Percentiles rank a stretch among this genome's conserved stretches.
These are phyloP conservation scores for Exidia glandulosa DNA, from an alignment of 768 basidiomycete genomes.

Conservation along the genomic window DNA sequence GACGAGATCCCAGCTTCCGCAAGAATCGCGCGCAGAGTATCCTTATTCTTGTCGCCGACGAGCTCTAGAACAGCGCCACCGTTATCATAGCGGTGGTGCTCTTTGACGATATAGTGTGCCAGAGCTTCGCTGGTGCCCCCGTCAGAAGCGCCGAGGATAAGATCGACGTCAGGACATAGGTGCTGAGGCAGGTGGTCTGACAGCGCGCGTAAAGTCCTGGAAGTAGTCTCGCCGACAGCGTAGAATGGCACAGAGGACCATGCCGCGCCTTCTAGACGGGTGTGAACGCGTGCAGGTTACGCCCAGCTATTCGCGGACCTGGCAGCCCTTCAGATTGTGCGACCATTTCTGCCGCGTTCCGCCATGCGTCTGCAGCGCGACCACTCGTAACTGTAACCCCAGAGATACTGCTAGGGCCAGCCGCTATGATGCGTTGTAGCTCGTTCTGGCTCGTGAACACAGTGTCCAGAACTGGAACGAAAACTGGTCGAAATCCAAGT, in stretches of 20 bases:
- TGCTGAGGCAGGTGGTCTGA: slow-evolving; percentile 7
- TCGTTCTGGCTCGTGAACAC: slow-evolving; percentile 34
- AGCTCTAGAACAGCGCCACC: slow-evolving; percentile 48
- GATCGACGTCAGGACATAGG: neutral
- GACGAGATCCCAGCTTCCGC: slow-evolving; percentile 32
- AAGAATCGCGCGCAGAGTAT: slow-evolving; percentile 48
- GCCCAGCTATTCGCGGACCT: too few relatives aligned
- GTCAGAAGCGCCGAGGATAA: slow-evolving; percentile 33
- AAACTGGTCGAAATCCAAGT: slow-evolving; percentile 40
- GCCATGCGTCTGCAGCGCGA: slow-evolving; percentile 67
- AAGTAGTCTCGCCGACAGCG: slow-evolving; percentile 62
- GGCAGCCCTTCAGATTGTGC: neutral
- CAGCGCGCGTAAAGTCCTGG: slow-evolving; percentile 31
- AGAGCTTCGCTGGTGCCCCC: slow-evolving; percentile 62
- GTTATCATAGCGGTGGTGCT: slow-evolving; percentile 11
- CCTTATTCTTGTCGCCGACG: slow-evolving; percentile 79
- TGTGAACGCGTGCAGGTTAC: too few relatives aligned
- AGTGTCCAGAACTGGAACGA: slow-evolving; percentile 68
- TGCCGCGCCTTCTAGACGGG: slow-evolving; percentile 20
- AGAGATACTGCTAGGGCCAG: slow-evolving; percentile 28
- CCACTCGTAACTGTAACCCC: slow-evolving; percentile 76
- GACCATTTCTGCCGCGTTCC: slow-evolving; percentile 22
- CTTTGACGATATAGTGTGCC: slow-evolving; percentile 47
- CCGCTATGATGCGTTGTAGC: slow-evolving; percentile 32
- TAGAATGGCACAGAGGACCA: slow-evolving; percentile 66